A percentile compares a stretch with the other conserved stretches of the same genome.
These are phyloP conservation scores for Dianthus caryophyllus DNA, from an alignment of 148 eudicot genomes.

Conservation along the genomic window DNA sequence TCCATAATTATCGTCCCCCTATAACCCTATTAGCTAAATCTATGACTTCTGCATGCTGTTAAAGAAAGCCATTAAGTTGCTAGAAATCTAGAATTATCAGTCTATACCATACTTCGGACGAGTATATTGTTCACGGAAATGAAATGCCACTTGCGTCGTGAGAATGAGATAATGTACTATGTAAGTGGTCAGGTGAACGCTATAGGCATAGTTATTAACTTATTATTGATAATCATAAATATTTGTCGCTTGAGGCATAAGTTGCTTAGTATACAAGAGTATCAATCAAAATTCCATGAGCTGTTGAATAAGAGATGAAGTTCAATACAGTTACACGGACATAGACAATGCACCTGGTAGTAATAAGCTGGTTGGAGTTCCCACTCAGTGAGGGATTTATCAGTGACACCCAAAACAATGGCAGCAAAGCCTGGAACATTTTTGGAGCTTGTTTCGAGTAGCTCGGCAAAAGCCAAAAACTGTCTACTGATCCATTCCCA, in stretches of 20 bases:
- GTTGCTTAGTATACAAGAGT: background rate
- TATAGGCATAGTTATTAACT: background rate
- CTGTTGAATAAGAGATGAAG: background rate
- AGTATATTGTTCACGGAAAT: background rate
- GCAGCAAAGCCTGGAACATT: conserved; percentile 44
- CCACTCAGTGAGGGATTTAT: conserved; percentile 65
- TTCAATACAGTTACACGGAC: conserved; percentile 1
- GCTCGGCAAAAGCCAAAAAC: conserved; percentile 89
- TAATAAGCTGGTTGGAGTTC: conserved; percentile 78
- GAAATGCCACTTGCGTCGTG: background rate
- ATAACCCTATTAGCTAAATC: too few species aligned
- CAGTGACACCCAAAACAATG: conserved; percentile 37
- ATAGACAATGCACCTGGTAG: conserved; percentile 57
- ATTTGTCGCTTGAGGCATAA: background rate
- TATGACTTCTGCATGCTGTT: background rate
- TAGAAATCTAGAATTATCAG: too few species aligned
- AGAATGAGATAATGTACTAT: background rate
- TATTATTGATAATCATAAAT: background rate
- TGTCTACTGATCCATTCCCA: conserved; percentile 99
- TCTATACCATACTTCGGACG: background rate
- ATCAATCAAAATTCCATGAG: background rate
- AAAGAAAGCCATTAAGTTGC: too few species aligned
- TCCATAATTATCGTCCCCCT: background rate
- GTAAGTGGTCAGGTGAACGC: background rate
- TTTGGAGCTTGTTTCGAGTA: conserved; percentile 77